These are phyloP conservation scores for Fusarium compactum DNA, from an alignment of 2,329 filamentous ascomycete genomes.

Conservation along the genomic window DNA sequence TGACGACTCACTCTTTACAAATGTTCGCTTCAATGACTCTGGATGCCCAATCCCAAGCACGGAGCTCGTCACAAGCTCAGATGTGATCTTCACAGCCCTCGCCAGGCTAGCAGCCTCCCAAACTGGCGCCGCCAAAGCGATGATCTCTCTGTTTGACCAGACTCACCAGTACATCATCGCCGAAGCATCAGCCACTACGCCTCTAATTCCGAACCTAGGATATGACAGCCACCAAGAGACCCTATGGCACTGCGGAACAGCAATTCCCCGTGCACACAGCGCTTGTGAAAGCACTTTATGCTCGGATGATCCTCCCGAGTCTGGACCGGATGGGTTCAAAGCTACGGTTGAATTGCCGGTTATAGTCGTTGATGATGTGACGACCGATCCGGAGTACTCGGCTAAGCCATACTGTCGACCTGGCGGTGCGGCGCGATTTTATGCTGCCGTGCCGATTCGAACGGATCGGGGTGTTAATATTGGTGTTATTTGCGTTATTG, in stretches of 20 bases:
- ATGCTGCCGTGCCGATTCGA: slow-evolving; percentile 57
- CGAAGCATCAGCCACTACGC: slow-evolving; percentile 60
- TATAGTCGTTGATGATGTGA: slow-evolving; percentile 52
- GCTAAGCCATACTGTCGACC: slow-evolving; percentile 41
- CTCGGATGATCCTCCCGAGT: slow-evolving; percentile 4
- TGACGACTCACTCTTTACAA: slow-evolving; percentile 22
- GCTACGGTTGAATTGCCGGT: slow-evolving; percentile 46
- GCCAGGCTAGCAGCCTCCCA: slow-evolving; percentile 62
- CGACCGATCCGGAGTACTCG: slow-evolving; percentile 48
- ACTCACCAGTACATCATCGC: slow-evolving; percentile 63
- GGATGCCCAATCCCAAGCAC: slow-evolving; percentile 41
- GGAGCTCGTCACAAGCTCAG: slow-evolving; percentile 48
- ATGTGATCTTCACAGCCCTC: slow-evolving; percentile 59
- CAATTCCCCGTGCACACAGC: slow-evolving; percentile 48
- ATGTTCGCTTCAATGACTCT: slow-evolving; percentile 43
- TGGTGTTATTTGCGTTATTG: slow-evolving; percentile 54
- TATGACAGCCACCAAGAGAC: slow-evolving; percentile 14
- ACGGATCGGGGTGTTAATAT: slow-evolving; percentile 57
- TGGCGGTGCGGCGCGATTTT: slow-evolving; percentile 51
- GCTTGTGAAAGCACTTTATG: slow-evolving; percentile 48
- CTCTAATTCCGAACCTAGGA: slow-evolving; percentile 46
- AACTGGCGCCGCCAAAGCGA: slow-evolving; percentile 55
- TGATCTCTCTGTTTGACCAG: slow-evolving; percentile 65
- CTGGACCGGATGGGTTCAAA: neutral
- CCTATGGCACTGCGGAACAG: slow-evolving; percentile 50